Conservation (phyloP, 2,329 filamentous ascomycete species). For the Ceratocystis alfenasii region DNA sequence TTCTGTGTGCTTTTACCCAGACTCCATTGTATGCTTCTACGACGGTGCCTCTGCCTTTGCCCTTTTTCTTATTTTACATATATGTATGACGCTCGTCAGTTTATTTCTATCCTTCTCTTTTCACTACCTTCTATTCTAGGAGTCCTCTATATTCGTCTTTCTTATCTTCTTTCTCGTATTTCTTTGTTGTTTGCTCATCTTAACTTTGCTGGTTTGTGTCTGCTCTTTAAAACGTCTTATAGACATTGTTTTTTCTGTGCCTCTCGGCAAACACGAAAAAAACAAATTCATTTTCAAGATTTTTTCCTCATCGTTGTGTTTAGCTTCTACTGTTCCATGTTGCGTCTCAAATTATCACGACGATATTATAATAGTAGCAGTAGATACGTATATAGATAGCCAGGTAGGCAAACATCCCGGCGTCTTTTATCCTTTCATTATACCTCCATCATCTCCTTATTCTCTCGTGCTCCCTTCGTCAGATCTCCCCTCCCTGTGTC, state of each 20-base stretch:
- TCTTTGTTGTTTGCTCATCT: neutral
- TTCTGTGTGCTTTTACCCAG: neutral
- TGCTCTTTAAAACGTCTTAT: neutral
- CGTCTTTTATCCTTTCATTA: neutral
- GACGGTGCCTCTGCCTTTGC: neutral
- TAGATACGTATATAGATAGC: neutral
- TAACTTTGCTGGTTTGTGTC: neutral
- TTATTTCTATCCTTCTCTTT: neutral
- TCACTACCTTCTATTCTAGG: neutral
- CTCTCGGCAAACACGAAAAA: neutral
- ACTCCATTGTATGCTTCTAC: neutral
- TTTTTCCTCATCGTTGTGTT: neutral
- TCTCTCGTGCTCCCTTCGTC: too few species aligned
- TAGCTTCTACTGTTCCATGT: neutral
- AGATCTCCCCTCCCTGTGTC: neutral
- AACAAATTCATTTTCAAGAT: neutral
- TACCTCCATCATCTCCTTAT: neutral
- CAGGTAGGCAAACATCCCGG: neutral
- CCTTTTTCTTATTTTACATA: neutral
- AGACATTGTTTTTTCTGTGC: conserved; percentile 2
- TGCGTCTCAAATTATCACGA: neutral
- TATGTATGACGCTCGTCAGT: neutral
- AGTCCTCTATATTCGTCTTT: neutral
- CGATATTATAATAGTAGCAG: neutral
- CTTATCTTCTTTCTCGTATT: neutral